phyloP scores from a whole-genome alignment of 2,329 filamentous ascomycete species.

The Cladosporium sp. region DNA sequence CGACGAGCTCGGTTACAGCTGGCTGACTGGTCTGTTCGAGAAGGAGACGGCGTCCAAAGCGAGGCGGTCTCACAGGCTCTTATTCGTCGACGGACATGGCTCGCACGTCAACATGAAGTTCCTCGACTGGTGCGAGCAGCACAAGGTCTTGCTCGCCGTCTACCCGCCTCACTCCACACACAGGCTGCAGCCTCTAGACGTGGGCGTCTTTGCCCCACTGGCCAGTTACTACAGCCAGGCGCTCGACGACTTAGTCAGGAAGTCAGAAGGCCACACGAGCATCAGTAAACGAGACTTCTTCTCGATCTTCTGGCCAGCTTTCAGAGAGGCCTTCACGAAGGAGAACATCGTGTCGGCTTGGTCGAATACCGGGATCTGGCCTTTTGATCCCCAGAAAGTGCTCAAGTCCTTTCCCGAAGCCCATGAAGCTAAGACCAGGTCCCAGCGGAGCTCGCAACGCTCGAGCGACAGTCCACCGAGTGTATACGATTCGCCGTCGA shows the following conservation, averaged over 20 bases:
- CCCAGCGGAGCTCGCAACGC: background rate
- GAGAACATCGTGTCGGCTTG: conserved; percentile 14
- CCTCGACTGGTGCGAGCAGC: conserved; percentile 8
- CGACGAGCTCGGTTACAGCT: conserved; percentile 15
- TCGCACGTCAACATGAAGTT: conserved; percentile 14
- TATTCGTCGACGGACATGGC: conserved; percentile 15
- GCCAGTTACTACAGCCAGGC: conserved; percentile 17
- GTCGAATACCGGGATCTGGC: conserved; percentile 15
- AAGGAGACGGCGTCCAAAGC: conserved; percentile 11
- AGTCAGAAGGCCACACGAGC: conserved; percentile 5
- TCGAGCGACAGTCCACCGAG: background rate
- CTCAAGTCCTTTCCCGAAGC: background rate
- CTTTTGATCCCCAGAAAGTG: conserved; percentile 15
- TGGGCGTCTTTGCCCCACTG: conserved; percentile 17
- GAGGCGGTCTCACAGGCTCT: conserved; percentile 14
- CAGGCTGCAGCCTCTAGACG: conserved; percentile 18
- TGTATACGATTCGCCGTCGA: background rate
- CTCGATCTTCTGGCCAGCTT: background rate
- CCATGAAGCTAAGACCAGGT: background rate
- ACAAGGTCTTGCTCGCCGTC: conserved; percentile 14
- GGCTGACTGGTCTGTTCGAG: conserved; percentile 14
- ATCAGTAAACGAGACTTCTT: conserved; percentile 15
- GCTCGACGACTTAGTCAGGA: conserved; percentile 3
- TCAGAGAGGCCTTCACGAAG: conserved; percentile 11
- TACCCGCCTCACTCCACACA: conserved; percentile 12